These are phyloP conservation scores for Alectoria sarmentosa DNA, from an alignment of 495 filamentous ascomycete genomes.

Conservation along the genomic window DNA sequence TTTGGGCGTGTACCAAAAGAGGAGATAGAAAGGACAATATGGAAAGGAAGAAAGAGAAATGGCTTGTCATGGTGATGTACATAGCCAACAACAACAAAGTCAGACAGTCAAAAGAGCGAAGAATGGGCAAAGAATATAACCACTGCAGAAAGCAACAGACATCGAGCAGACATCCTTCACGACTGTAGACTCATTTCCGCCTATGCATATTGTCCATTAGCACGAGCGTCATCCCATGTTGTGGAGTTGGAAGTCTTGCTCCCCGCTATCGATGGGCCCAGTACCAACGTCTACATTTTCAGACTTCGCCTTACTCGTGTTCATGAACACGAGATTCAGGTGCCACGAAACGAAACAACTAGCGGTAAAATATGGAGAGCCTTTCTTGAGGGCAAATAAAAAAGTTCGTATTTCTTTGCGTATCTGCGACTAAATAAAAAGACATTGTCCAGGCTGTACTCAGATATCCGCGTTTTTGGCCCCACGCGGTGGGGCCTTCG, in stretches of 20 bases:
- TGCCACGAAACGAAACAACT: background rate
- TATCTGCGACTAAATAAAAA: too few relatives aligned
- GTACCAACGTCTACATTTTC: background rate
- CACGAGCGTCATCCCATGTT: background rate
- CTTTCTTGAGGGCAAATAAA: background rate
- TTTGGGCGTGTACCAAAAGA: background rate
- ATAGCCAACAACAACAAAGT: background rate
- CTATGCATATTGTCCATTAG: background rate
- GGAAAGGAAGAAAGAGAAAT: background rate
- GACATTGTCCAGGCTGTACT: too few relatives aligned
- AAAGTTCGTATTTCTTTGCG: background rate
- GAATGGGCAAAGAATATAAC: background rate
- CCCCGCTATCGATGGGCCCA: background rate
- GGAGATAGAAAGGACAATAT: background rate
- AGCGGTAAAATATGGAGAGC: background rate
- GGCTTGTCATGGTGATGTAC: background rate
- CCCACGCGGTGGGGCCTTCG: too few relatives aligned
- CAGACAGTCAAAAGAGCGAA: background rate
- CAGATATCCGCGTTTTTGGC: too few relatives aligned
- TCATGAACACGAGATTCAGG: background rate
- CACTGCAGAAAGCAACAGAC: background rate
- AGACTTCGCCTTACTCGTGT: background rate
- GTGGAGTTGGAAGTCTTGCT: background rate
- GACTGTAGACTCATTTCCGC: background rate
- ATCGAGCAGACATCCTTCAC: background rate